Evolutionary conservation across 169 alveolate species (phyloP), one percentile per base, ranked within the genome.

Genomic region (Plasmodium vivax): DNA sequence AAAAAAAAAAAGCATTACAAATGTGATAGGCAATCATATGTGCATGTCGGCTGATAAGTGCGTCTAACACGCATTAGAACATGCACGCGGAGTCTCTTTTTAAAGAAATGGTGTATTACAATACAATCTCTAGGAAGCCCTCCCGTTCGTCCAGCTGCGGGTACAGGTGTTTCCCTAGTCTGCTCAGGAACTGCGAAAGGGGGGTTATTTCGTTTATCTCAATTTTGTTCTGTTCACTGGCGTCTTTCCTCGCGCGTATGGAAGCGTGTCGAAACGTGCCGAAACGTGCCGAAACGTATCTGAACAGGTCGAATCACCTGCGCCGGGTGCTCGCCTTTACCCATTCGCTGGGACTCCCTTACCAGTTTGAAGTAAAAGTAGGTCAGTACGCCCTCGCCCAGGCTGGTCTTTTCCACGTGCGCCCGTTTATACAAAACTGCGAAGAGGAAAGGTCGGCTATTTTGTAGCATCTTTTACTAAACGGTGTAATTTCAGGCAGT

Each of bases 301-400:
- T 7, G 8, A 30, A 7, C 30, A 7, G 30, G 3, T 62, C 34
- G 16, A 27, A 62, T 19, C 1, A 3, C 38, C 77, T 19, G 38
- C 38, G n/a, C 9, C 77, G 12, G 8, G 43, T 68, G 12, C 6
- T 68, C 14, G 5, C 38, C 14, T 68, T 68, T 23, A 68, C 38
- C 19, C 38, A 68, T 68, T 19, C 77, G 8, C 38, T 34, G 12
- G 62, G 14, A 10, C 36, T 54, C 54, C 81, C 41, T 68, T 87
- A 87, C 93, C 12, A 87, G 85, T 56, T 87, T 87, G 71, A 87
- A 87, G 82, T 87, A 87, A 87, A 87, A 87, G 72, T 87, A 87
- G 5, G 84, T 87, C 27, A 87, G 45, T 10, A 43, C 93, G 45
- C 82, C 93, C 32, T 75, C 93, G 3, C 7, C n/a, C 9, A 54